Conservation (phyloP, 345 rosid genomes). For the Eucalyptus regnans region DNA sequence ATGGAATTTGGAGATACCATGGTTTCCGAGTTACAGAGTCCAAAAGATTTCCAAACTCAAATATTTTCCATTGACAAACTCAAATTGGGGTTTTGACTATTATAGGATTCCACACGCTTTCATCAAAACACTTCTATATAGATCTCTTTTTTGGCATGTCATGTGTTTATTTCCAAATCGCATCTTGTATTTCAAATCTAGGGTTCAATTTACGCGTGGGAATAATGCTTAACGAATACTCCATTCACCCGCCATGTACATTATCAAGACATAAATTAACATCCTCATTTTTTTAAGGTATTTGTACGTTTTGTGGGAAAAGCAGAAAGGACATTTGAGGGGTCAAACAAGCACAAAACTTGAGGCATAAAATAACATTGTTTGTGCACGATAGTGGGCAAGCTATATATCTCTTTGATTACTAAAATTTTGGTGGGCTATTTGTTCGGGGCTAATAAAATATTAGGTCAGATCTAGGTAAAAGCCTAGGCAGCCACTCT, state of each 20-base stretch:
- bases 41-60: background rate
- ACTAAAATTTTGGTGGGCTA: background rate
- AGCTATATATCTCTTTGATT: background rate
- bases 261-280: background rate
- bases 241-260: background rate
- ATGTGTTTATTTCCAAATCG: background rate
- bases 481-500: background rate
- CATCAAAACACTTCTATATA: background rate
- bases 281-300: background rate
- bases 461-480: background rate
- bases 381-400: background rate
- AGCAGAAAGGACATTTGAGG: background rate
- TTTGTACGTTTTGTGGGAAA: background rate
- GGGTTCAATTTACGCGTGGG: background rate
- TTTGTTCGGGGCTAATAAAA: background rate
- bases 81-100: background rate
- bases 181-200: background rate
- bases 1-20: background rate
- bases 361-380: background rate
- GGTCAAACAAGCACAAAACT: background rate
- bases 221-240: background rate
- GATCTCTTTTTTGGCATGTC: background rate
- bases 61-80: background rate
- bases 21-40: background rate
- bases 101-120: background rate